Evolutionary conservation across 441 rosid genomes (phyloP).

Genomic region (Syzygium syzygioides): DNA sequence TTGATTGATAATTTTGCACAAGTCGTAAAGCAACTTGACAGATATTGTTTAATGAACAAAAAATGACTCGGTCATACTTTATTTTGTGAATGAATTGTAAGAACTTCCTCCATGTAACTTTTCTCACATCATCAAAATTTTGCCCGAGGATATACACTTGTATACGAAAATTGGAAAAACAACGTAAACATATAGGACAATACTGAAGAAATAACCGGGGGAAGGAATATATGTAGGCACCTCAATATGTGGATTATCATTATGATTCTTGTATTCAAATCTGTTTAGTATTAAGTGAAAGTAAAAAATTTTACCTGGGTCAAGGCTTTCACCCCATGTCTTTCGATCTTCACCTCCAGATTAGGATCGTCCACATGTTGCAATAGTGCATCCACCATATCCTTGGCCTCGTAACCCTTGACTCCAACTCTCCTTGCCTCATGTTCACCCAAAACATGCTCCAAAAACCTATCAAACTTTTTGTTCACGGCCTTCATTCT

Average conservation of each 20-base stretch:
- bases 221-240: background rate
- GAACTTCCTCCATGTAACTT: background rate
- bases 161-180: background rate
- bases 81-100: background rate
- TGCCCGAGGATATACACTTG: background rate
- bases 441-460: conserved; percentile 7
- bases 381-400: conserved; percentile 9
- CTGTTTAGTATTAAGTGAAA: background rate
- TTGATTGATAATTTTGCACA: background rate
- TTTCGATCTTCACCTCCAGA: background rate
- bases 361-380: conserved; percentile 1
- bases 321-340: background rate
- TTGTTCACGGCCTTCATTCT: conserved; percentile 10
- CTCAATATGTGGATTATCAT: background rate
- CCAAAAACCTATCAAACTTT: conserved; percentile 6
- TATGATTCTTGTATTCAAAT: background rate
- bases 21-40: background rate
- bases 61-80: background rate
- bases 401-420: background rate
- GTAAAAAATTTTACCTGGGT: background rate
- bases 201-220: background rate
- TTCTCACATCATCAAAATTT: background rate
- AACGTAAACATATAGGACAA: background rate
- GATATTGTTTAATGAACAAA: background rate
- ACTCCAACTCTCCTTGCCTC: background rate